phyloP scores from a whole-genome alignment of 345 rosid species.

The Raphanus sativus region DNA sequence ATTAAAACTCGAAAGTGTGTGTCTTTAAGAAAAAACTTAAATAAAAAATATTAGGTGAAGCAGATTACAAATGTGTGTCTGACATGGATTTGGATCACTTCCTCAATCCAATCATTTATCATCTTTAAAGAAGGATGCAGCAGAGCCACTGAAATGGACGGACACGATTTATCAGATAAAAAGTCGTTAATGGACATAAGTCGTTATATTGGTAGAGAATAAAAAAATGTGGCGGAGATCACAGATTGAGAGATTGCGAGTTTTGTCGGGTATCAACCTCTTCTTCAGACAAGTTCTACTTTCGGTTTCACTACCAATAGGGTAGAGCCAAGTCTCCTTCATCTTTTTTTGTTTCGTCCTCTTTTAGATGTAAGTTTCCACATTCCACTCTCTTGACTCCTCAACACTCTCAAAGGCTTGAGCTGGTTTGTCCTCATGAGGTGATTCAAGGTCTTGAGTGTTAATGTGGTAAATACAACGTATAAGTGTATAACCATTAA shows the following conservation, averaged over 20 bases:
- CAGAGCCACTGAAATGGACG: slow-evolving; percentile 38
- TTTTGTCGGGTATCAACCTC: neutral
- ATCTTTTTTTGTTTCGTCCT: neutral
- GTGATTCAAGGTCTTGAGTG: neutral
- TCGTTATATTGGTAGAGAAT: slow-evolving; percentile 14
- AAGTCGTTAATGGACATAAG: slow-evolving; percentile 5
- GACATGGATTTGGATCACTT: slow-evolving; percentile 32
- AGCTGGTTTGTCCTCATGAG: neutral
- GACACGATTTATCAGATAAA: slow-evolving; percentile 27
- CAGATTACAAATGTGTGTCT: slow-evolving; percentile 41
- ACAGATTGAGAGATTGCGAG: neutral
- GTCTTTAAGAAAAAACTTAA: neutral
- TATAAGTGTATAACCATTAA: neutral
- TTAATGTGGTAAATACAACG: neutral
- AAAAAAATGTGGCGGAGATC: slow-evolving; percentile 36
- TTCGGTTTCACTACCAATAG: slow-evolving; percentile 16
- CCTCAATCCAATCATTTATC: slow-evolving; percentile 25
- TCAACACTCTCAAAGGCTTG: slow-evolving; percentile 15
- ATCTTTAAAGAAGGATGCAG: slow-evolving; percentile 24
- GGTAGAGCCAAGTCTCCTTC: neutral
- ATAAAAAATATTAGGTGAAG: slow-evolving; percentile 5
- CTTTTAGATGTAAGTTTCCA: neutral
- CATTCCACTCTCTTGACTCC: neutral
- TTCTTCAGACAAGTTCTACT: neutral
- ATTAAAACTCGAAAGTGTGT: neutral